These are phyloP conservation scores for Otatea glauca DNA, from an alignment of 176 grass and related monocot genomes.

Conservation along the genomic window DNA sequence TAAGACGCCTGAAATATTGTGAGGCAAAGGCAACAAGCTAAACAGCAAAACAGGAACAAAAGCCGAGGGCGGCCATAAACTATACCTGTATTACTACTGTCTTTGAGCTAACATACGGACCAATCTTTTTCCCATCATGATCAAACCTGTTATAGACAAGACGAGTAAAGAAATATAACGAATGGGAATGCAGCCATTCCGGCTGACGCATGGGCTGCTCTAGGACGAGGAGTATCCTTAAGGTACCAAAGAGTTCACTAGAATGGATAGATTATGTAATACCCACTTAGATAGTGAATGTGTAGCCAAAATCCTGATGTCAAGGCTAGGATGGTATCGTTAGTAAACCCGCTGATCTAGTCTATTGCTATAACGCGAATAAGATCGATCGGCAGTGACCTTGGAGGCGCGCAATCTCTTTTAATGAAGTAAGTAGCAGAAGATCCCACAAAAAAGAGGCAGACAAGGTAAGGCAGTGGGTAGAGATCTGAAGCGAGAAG, in stretches of 20 bases:
- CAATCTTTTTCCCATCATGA: slow-evolving; percentile 86
- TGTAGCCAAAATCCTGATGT: too few species aligned
- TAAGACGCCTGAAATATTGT: not conserved
- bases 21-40: not conserved
- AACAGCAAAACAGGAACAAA: not conserved
- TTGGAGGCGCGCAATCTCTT: not conserved
- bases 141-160: slow-evolving; percentile 55
- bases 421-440: too few species aligned
- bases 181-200: not conserved
- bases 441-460: not conserved
- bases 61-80: not conserved
- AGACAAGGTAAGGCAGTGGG: not conserved
- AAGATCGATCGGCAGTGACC: not conserved
- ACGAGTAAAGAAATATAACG: not conserved
- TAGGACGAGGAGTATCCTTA: too few species aligned
- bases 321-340: not conserved
- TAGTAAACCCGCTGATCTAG: not conserved
- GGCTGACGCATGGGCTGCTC: too few species aligned
- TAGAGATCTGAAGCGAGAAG: not conserved
- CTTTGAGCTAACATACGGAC: slow-evolving; percentile 73
- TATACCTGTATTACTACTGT: slow-evolving; percentile 54
- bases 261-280: too few species aligned
- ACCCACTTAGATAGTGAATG: not conserved
- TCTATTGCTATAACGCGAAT: not conserved
- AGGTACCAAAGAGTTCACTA: too few species aligned